phyloP scores from a whole-genome alignment of 345 rosid genomes.

The Kernera saxatilis region DNA sequence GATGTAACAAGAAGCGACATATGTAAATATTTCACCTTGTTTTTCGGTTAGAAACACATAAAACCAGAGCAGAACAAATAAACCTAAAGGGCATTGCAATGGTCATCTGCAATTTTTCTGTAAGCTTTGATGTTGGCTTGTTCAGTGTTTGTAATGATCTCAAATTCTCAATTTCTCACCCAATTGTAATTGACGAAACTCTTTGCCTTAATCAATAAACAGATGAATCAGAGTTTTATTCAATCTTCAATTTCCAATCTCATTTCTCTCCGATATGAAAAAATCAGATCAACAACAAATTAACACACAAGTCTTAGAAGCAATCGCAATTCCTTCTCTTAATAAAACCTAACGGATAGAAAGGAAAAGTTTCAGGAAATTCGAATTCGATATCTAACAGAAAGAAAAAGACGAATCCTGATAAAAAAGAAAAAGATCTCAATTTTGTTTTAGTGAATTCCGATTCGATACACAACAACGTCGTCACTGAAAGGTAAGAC shows the following conservation, averaged over 20 bases:
- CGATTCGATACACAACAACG: background rate
- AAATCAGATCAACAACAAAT: background rate
- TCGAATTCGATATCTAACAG: background rate
- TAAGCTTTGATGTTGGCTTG: background rate
- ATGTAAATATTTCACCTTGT: background rate
- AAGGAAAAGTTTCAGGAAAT: background rate
- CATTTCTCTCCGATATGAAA: background rate
- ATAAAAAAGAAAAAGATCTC: background rate
- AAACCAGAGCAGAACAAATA: background rate
- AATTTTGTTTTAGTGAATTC: background rate
- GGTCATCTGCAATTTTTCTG: background rate
- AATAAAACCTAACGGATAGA: background rate
- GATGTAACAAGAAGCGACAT: slow-evolving; percentile 40
- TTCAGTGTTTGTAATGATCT: background rate
- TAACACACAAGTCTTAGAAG: background rate
- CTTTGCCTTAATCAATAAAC: background rate
- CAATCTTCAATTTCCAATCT: background rate
- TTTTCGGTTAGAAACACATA: background rate
- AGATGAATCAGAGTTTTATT: background rate
- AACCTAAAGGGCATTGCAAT: background rate
- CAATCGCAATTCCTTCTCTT: background rate
- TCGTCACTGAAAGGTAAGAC: background rate
- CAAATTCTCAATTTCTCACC: background rate
- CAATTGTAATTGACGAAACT: background rate
- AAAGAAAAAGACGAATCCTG: background rate